These are phyloP conservation scores for Annulohypoxylon bovei DNA, from an alignment of 495 filamentous ascomycete genomes.

Conservation along the genomic window DNA sequence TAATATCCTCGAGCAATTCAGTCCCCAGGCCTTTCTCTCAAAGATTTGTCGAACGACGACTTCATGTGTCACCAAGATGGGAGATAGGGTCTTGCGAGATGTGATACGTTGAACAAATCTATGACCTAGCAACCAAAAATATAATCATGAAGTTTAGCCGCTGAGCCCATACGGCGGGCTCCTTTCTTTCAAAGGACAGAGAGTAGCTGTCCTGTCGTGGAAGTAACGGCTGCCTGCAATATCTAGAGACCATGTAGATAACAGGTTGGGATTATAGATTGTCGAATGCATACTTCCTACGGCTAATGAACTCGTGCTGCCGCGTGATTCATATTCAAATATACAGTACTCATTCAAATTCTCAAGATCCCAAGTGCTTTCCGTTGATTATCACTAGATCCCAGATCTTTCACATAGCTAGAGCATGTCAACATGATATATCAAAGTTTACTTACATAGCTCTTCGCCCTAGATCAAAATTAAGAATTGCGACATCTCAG, in stretches of 20 bases:
- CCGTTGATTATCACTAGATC: too few species aligned
- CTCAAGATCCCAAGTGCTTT: neutral
- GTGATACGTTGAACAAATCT: slow-evolving; percentile 34
- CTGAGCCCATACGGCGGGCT: neutral
- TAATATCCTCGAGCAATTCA: neutral
- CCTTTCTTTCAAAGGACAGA: neutral
- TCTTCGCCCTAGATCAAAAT: neutral
- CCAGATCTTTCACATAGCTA: too few species aligned
- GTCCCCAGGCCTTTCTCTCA: neutral
- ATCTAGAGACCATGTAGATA: slow-evolving; percentile 15
- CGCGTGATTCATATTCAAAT: neutral
- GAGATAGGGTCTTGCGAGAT: slow-evolving; percentile 6
- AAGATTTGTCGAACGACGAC: slow-evolving; percentile 15
- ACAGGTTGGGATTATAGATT: neutral
- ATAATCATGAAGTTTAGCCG: slow-evolving; percentile 4
- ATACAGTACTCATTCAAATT: neutral
- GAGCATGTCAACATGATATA: neutral
- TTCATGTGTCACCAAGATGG: slow-evolving; percentile 25
- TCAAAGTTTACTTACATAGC: neutral
- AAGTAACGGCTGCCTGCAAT: slow-evolving; percentile 34
- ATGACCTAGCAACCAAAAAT: slow-evolving; percentile 4
- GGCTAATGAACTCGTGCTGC: neutral
- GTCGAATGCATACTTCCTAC: neutral
- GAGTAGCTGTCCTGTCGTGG: slow-evolving; percentile 21
- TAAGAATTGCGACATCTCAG: neutral